These are phyloP conservation scores for Amesomyces nigricolor DNA, from an alignment of 2,329 filamentous ascomycete species.

Conservation along the genomic window DNA sequence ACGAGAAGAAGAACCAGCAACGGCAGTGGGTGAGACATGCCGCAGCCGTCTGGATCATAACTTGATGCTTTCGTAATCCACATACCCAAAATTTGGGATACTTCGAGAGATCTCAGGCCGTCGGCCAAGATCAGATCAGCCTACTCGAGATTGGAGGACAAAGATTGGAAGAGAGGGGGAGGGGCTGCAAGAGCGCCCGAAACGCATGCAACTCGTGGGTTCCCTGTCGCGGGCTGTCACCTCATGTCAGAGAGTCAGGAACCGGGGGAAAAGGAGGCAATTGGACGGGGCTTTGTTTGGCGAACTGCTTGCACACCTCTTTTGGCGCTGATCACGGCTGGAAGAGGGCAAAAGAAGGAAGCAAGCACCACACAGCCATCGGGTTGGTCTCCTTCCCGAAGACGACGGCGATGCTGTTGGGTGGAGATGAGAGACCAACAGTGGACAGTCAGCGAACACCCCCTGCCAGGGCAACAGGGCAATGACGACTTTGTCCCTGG, in stretches of 20 bases:
- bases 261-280: background rate
- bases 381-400: background rate
- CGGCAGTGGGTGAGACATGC: conserved; percentile 3
- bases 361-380: background rate
- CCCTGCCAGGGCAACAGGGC: conserved; percentile 11
- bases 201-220: conserved; percentile 2
- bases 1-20: background rate
- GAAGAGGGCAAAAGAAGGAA: background rate
- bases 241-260: background rate
- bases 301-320: background rate
- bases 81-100: background rate
- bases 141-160: background rate
- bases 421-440: background rate
- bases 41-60: background rate
- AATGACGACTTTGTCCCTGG: conserved; percentile 17
- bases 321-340: background rate
- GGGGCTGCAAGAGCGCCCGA: background rate
- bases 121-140: background rate
- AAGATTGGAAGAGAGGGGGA: background rate
- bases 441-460: background rate
- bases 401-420: background rate
- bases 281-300: background rate
- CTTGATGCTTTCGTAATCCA: background rate
- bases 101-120: background rate
- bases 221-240: background rate